phyloP scores from a whole-genome alignment of 495 filamentous ascomycete species.

The Podospora fimiseda region DNA sequence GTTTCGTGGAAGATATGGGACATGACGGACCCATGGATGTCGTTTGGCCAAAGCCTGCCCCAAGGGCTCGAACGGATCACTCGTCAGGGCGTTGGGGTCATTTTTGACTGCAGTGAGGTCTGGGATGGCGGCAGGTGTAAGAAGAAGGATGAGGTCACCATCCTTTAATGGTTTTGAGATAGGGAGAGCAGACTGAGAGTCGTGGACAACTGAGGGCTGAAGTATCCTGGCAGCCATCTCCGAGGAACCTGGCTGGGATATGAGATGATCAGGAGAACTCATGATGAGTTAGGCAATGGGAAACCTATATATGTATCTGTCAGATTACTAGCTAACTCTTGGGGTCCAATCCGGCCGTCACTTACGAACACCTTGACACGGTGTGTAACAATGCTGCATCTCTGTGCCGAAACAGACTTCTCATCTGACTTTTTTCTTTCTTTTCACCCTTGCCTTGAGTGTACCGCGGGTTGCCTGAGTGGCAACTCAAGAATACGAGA shows the following conservation, averaged over 20 bases:
- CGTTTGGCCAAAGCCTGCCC: slow-evolving; percentile 48
- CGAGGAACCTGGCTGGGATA: not conserved
- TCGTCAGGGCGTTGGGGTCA: slow-evolving; percentile 13
- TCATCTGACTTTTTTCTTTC: not conserved
- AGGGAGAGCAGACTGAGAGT: slow-evolving; percentile 35
- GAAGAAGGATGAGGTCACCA: slow-evolving; percentile 48
- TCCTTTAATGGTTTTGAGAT: slow-evolving; percentile 35
- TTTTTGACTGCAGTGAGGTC: slow-evolving; percentile 22
- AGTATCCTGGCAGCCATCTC: slow-evolving; percentile 3
- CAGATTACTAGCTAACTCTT: not conserved
- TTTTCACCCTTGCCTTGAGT: slow-evolving; percentile 1
- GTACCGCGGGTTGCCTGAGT: slow-evolving; percentile 4
- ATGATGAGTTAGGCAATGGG: not conserved
- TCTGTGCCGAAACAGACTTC: not conserved
- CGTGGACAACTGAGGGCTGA: slow-evolving; percentile 22
- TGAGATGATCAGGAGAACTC: not conserved
- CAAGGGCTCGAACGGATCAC: slow-evolving; percentile 56
- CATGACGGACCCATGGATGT: slow-evolving; percentile 53
- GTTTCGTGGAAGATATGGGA: slow-evolving; percentile 51
- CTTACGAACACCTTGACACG: slow-evolving; percentile 5
- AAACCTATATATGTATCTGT: not conserved
- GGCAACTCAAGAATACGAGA: slow-evolving; percentile 7
- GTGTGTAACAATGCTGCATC: not conserved
- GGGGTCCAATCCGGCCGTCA: not conserved
- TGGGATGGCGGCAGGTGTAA: slow-evolving; percentile 53